These are phyloP conservation scores for Remersonia thermophila DNA, from an alignment of 2,329 filamentous ascomycete species.

Conservation along the genomic window DNA sequence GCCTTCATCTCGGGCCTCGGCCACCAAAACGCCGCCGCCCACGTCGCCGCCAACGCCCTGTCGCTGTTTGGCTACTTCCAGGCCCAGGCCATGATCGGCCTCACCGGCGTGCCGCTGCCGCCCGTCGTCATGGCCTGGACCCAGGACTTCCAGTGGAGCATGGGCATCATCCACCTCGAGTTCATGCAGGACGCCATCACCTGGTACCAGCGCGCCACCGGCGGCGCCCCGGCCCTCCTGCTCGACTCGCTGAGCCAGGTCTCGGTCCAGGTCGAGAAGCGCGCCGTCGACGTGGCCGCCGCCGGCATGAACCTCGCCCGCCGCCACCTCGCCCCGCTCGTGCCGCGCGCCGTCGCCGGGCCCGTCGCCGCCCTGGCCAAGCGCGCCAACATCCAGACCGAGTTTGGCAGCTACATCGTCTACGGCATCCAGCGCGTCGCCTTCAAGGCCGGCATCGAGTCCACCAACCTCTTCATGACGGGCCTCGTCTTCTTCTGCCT, in stretches of 20 bases:
- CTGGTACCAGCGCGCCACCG: constrained; percentile 92
- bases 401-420: constrained; percentile 48
- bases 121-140: constrained; percentile 89
- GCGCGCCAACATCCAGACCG: constrained; percentile 41
- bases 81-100: constrained; percentile 79
- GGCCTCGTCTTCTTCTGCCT: constrained; percentile 80
- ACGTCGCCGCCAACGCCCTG: constrained; percentile 84
- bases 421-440: constrained; percentile 81
- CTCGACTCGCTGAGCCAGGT: constrained; percentile 61
- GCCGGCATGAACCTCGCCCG: constrained; percentile 35
- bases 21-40: constrained; percentile 86
- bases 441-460: constrained; percentile 73
- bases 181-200: constrained; percentile 84
- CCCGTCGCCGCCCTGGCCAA: constrained; percentile 33
- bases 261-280: constrained; percentile 74
- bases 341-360: constrained; percentile 26
- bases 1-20: constrained; percentile 82
- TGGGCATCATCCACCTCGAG: constrained; percentile 82
- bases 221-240: constrained; percentile 68
- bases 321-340: constrained; percentile 41
- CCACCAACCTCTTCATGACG: constrained; percentile 87
- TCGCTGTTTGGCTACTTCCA: constrained; percentile 96
- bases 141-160: constrained; percentile 95
- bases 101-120: constrained; percentile 68
- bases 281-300: constrained; percentile 26